phyloP scores from a whole-genome alignment of 495 filamentous ascomycete species.

The Penicillium coprophilum region DNA sequence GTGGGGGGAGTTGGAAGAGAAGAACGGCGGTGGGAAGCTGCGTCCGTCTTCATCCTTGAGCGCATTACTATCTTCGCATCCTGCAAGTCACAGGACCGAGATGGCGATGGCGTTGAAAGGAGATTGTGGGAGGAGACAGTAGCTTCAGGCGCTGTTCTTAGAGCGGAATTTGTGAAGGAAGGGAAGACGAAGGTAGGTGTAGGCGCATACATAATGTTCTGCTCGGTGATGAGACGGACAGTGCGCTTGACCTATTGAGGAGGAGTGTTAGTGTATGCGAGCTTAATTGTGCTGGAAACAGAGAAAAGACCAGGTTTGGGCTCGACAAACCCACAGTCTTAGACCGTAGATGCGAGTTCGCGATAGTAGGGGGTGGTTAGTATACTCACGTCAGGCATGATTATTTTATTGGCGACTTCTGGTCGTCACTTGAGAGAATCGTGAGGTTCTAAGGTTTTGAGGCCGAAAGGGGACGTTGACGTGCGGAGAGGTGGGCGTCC shows the following conservation, averaged over 20 bases:
- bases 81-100: not conserved
- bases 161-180: conserved; percentile 2
- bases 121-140: not conserved
- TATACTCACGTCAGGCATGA: conserved; percentile 51
- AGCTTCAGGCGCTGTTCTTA: not conserved
- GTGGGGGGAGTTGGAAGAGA: not conserved
- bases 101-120: not conserved
- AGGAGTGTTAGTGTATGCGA: conserved; percentile 4
- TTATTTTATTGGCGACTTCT: conserved; percentile 13
- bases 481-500: conserved; percentile 2
- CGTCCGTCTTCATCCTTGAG: not conserved
- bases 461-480: not conserved
- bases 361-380: not conserved
- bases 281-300: not conserved
- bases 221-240: conserved; percentile 89
- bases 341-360: not conserved
- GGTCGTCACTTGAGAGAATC: not conserved
- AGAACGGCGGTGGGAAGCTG: not conserved
- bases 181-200: conserved; percentile 9
- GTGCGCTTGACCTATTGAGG: conserved; percentile 70
- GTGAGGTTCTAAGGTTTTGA: not conserved
- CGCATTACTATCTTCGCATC: not conserved
- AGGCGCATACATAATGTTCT: conserved; percentile 74
- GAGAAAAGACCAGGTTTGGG: not conserved
- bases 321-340: conserved; percentile 1